Evolutionary conservation across 768 basidiomycete species (phyloP).

Genomic region (Favolaschia claudopus): DNA sequence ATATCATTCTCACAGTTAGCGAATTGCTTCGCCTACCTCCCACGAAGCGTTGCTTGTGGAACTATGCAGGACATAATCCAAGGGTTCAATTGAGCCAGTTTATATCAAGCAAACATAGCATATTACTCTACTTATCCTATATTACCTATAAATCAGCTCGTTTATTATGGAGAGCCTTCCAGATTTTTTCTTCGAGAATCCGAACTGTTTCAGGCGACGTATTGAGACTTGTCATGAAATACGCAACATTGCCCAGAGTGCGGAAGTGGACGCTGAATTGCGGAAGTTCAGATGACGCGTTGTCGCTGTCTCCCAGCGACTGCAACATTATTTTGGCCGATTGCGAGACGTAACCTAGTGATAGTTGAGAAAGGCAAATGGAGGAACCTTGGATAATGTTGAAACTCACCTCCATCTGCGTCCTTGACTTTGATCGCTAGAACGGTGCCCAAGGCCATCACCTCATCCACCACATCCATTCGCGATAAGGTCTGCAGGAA

Average conservation of each 20-base stretch:
- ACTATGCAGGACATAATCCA: too few species aligned
- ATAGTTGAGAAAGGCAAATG: not conserved
- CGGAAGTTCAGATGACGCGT: slow-evolving; percentile 39
- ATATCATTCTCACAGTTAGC: too few species aligned
- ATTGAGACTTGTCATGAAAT: slow-evolving; percentile 91
- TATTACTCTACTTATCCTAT: not conserved
- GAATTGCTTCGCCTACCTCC: too few species aligned
- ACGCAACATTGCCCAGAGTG: slow-evolving; percentile 91
- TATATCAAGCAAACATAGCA: not conserved
- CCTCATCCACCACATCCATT: slow-evolving; percentile 65
- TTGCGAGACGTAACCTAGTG: slow-evolving; percentile 67
- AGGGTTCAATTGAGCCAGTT: too few species aligned
- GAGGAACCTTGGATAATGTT: not conserved
- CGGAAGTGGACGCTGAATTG: slow-evolving; percentile 82
- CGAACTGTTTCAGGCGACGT: slow-evolving; percentile 62
- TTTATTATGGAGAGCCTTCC: slow-evolving; percentile 38
- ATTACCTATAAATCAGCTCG: not conserved
- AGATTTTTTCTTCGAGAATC: slow-evolving; percentile 69
- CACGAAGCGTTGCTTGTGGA: too few species aligned
- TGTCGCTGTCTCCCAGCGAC: slow-evolving; percentile 48
- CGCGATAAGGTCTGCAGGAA: slow-evolving; percentile 74
- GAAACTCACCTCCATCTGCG: slow-evolving; percentile 55
- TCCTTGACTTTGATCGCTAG: slow-evolving; percentile 79
- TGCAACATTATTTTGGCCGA: slow-evolving; percentile 70
- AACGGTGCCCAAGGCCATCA: slow-evolving; percentile 90